Evolutionary conservation across 1,284 basidiomycete genomes (phyloP), one percentile per base, ranked within the genome.

Genomic region (Ganoderma sinense): DNA sequence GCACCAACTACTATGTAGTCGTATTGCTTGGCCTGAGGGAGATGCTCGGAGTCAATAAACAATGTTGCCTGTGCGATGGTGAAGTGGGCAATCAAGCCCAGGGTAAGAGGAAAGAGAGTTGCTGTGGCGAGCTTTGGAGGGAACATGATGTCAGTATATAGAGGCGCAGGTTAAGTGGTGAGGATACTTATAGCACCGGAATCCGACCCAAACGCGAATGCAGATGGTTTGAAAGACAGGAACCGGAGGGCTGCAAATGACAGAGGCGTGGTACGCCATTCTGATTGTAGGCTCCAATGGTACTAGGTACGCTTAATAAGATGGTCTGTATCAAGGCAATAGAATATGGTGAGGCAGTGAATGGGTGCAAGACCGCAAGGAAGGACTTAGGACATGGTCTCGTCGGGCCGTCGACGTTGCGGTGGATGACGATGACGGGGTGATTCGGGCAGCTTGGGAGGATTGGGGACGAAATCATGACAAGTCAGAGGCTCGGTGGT

Each of bases 1-100:
- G 66, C 66, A 8, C 66, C 66, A 11, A 68, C 53, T 41, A 68
- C 66, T 14, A 68, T 45, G 55, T 68, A 68, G 53, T 68, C 62
- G 67, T 68, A 68, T 5, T 13, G 40, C 43, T 53, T 64, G 53
- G 60, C 16, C 13, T 33, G 4, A 7, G 62, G 67, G 7, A 68
- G 53, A 16, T 68, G 31, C 10, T 11, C 62, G 6, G 62, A 43
- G 58, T 64, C 33, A 39, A 16, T 20, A 43, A 68, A 64, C 18
- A 68, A 36, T 41, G 53, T 39, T 41, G 39, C 59, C 2, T 23
- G 36, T 43, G 39, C 14, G 6, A 29, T 1, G 3, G 14, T 39
- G 23, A 40, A 14, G 16, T 41, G 20, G 3, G 59, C 59, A 10
- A 26, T 23, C n/a, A 61, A 18, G 6, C n/a, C 59, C 5, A 61